Percentiles rank a stretch among this genome's conserved stretches.
These are phyloP conservation scores for Rutstroemia sp. DNA, from an alignment of 2,329 filamentous ascomycete species.

Conservation along the genomic window DNA sequence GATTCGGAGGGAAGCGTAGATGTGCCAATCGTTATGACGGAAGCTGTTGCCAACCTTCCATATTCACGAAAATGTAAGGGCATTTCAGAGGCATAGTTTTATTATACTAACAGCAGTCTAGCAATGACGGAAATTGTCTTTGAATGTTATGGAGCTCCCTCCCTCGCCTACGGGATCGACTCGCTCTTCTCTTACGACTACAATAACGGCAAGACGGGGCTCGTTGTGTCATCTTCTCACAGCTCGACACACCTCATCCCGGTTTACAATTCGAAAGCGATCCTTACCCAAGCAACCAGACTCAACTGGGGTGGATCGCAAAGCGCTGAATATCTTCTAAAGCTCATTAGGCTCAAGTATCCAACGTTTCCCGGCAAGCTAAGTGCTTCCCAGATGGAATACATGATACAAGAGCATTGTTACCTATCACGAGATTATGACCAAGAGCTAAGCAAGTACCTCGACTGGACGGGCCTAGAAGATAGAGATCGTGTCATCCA, in stretches of 20 bases:
- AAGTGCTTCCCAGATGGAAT: conserved; percentile 77
- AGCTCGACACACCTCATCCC: conserved; percentile 94
- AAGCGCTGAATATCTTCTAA: conserved; percentile 81
- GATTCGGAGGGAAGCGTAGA: conserved; percentile 73
- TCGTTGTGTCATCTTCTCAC: conserved; percentile 87
- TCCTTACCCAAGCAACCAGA: conserved; percentile 77
- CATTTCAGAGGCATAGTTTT: background rate
- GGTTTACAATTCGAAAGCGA: conserved; percentile 76
- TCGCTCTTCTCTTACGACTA: conserved; percentile 93
- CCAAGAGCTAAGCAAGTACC: conserved; percentile 62
- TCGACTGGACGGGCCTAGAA: conserved; percentile 90
- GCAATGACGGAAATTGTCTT: conserved; percentile 97
- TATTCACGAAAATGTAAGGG: conserved; percentile 80
- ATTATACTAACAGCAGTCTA: conserved; percentile 34
- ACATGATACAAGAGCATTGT: conserved; percentile 81
- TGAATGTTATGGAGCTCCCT: conserved; percentile 88
- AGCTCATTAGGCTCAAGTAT: conserved; percentile 86
- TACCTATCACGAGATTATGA: conserved; percentile 84
- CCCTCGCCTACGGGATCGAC: conserved; percentile 89
- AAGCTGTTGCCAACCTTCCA: conserved; percentile 82
- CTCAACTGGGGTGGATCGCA: conserved; percentile 95
- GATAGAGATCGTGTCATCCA: conserved; percentile 85
- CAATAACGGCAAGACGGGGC: conserved; percentile 73
- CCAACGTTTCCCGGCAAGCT: conserved; percentile 81
- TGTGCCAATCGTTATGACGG: conserved; percentile 88